Evolutionary conservation across 257 asterid species (phyloP).

Genomic region (Ehretia macrophylla): DNA sequence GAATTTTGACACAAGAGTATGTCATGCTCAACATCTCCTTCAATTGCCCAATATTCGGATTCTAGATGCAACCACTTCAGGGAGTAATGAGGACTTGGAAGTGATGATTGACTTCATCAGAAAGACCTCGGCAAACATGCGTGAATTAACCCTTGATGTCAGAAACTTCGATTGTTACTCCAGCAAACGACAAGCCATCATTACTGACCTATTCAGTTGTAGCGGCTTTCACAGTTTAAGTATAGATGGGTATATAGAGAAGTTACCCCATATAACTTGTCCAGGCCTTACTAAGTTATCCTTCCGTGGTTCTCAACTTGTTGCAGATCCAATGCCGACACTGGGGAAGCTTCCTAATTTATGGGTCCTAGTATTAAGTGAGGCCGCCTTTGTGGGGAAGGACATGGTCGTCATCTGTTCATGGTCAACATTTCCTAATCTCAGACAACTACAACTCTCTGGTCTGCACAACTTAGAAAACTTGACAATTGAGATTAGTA

Average conservation of each 20-base stretch:
- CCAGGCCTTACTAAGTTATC: neutral
- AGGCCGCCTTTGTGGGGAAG: constrained; percentile 4
- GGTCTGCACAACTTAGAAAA: no score
- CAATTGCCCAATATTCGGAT: constrained; percentile 1
- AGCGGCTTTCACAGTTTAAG: constrained; percentile 5
- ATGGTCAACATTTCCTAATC: no score
- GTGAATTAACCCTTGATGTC: constrained; percentile 5
- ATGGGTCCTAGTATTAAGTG: neutral
- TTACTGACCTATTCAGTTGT: constrained; percentile 7
- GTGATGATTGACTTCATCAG: neutral
- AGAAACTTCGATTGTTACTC: constrained; percentile 16
- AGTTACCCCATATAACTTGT: neutral
- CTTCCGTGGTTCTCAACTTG: constrained; percentile 1
- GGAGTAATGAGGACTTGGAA: constrained; percentile 2
- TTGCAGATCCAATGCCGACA: constrained; percentile 5
- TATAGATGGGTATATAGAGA: constrained; percentile 5
- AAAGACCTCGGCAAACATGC: neutral
- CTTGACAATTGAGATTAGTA: no score
- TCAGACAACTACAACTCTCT: no score
- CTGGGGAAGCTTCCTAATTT: constrained; percentile 6
- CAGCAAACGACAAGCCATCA: neutral
- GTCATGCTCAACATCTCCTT: constrained; percentile 7
- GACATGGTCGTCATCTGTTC: neutral
- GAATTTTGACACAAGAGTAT: constrained; percentile 14
- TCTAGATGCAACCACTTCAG: constrained; percentile 1